phyloP scores from a whole-genome alignment of 2,329 filamentous ascomycete genomes.

The Diatrype stigma region DNA sequence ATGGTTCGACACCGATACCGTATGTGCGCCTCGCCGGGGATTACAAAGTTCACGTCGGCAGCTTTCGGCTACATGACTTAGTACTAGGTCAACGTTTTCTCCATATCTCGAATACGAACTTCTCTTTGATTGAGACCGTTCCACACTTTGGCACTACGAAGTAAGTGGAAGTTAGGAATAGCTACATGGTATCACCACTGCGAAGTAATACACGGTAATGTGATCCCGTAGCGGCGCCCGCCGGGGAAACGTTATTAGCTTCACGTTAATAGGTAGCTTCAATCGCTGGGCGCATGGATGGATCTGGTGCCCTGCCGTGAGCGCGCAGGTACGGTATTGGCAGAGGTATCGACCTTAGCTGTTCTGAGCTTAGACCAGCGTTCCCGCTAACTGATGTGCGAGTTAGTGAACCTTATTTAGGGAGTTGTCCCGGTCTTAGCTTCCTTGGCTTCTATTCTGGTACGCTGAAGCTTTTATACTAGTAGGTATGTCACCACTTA shows the following conservation, averaged over 20 bases:
- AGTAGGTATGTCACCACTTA: neutral
- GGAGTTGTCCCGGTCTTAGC: neutral
- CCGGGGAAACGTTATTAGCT: too few species aligned
- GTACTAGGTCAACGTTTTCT: too few species aligned
- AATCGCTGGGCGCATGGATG: too few species aligned
- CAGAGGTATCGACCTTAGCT: neutral
- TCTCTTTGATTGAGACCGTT: neutral
- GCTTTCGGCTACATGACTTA: neutral
- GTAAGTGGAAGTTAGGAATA: neutral
- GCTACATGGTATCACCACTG: too few species aligned
- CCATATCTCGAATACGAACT: neutral
- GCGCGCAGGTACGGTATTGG: too few species aligned
- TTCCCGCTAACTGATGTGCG: neutral
- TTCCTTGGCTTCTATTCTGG: too few species aligned
- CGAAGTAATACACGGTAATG: neutral
- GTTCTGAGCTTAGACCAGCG: neutral
- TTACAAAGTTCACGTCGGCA: neutral
- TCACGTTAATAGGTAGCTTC: too few species aligned
- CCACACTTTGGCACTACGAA: too few species aligned
- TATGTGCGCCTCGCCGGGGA: neutral
- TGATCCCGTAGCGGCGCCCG: neutral
- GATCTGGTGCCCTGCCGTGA: too few species aligned
- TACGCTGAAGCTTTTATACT: too few species aligned
- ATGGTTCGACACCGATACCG: neutral
- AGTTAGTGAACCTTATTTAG: neutral